phyloP scores from a whole-genome alignment of 2,329 filamentous ascomycete genomes.

The Pestalotiopsis sp. region DNA sequence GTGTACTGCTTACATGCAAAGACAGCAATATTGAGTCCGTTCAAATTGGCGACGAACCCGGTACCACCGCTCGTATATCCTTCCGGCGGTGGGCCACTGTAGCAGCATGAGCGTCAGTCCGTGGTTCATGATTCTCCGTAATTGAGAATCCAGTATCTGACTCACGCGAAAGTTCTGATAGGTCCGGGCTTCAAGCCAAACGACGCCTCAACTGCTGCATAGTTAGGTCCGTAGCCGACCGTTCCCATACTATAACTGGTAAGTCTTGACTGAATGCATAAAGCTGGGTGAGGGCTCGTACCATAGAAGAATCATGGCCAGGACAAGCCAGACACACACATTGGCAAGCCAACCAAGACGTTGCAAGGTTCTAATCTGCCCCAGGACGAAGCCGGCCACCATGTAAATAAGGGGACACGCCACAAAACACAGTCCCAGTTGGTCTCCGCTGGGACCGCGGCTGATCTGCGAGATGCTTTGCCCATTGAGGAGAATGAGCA shows the following conservation, averaged over 20 bases:
- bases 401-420: constrained; percentile 54
- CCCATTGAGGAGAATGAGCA: constrained; percentile 54
- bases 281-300: constrained; percentile 16
- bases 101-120: constrained; percentile 28
- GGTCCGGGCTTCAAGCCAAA: constrained; percentile 34
- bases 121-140: neutral
- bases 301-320: constrained; percentile 54
- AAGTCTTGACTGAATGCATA: neutral
- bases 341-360: constrained; percentile 59
- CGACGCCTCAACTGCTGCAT: constrained; percentile 33
- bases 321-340: constrained; percentile 56
- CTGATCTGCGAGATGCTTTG: constrained; percentile 54
- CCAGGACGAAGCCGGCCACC: constrained; percentile 51
- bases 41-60: constrained; percentile 41
- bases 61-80: constrained; percentile 42
- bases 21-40: neutral
- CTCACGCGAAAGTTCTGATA: constrained; percentile 16
- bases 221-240: constrained; percentile 52
- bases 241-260: constrained; percentile 48
- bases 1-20: neutral
- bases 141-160: too few relatives aligned
- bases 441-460: neutral
- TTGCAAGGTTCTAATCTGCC: constrained; percentile 59
- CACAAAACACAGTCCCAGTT: constrained; percentile 52
- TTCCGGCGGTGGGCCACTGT: constrained; percentile 39